Evolutionary conservation across 2,329 filamentous ascomycete species (phyloP), one percentile per base, ranked within the genome.

Genomic region (Hypomyces perniciosus): DNA sequence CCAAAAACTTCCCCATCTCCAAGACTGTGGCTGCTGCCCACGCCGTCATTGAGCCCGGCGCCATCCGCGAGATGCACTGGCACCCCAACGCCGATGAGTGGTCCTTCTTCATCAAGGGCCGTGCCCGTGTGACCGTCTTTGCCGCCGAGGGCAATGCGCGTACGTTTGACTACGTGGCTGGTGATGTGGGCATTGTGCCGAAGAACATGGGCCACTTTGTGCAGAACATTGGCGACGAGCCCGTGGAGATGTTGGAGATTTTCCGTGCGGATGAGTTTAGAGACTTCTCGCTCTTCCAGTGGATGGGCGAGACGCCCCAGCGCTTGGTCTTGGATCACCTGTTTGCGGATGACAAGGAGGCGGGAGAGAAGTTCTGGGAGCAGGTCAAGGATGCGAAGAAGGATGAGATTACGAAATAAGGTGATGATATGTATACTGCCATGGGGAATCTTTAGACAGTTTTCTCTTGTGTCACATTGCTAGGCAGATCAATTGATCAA

Each of bases 61-160:
- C 84, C 0, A 73, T 90, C 63, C 79, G 86, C 8, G 86, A 90
- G 69, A 89, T 91, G 76, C 87, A 91, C 71, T 91, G 87, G 87
- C 87, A 91, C 62, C 85, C 86, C 1, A 83, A 81, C 41, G 85
- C 85, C 9, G 87, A 90, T 61, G 86, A 90, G 65, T 91, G 86
- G 86, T 86, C 82, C 6, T 91, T 87, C 68, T 90, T 91, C 72
- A 80, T 91, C 63, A 70, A 71, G 28, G 88, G 88, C 0, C 80
- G 81, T 38, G 88, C 85, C 0, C 79, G 87, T 31, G 79, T 90
- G 10, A 90, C 86, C 10, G 79, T 91, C 57, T 91, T 90, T 62
- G 84, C 80, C 0, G 77, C 85, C 2, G 79, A 86, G 58, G 80
- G 83, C 29, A 80, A 73, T 26, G 85, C 86, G 0, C 76, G 85